phyloP scores from a whole-genome alignment of 441 rosid species.

The Codiaeum variegatum region DNA sequence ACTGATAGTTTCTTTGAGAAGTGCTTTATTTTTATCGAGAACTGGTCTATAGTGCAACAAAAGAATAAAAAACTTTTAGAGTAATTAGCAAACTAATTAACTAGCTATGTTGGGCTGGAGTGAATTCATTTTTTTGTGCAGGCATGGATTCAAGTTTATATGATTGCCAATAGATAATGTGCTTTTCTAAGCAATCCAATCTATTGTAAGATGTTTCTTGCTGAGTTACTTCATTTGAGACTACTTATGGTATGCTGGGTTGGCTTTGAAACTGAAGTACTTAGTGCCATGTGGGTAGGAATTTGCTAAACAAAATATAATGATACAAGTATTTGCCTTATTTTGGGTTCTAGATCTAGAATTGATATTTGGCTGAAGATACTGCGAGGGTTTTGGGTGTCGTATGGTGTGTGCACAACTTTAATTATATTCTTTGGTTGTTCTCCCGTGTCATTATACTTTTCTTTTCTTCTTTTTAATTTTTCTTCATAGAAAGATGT shows the following conservation, averaged over 20 bases:
- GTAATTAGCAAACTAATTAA: not conserved
- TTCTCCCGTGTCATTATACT: not conserved
- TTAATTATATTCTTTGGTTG: not conserved
- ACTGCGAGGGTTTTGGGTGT: not conserved
- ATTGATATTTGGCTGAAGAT: conserved; percentile 5
- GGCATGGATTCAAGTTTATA: not conserved
- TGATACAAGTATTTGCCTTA: not conserved
- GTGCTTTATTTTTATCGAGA: not conserved
- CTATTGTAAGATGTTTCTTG: not conserved
- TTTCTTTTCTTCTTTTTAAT: not conserved
- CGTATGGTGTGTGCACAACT: not conserved
- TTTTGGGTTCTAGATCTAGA: not conserved
- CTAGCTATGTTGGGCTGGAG: not conserved
- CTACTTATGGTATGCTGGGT: not conserved
- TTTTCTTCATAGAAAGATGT: not conserved
- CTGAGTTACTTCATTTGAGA: not conserved
- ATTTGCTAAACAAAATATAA: conserved; percentile 1
- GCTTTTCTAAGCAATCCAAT: not conserved
- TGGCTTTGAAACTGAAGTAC: not conserved
- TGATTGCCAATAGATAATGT: not conserved
- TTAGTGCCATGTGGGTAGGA: not conserved
- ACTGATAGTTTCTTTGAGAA: not conserved
- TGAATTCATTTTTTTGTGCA: not conserved
- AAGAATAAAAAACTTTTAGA: not conserved
- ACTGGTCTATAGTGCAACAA: not conserved